Evolutionary conservation across 805 yeast genomes (phyloP).

Genomic region (Barnettozyma vustinii): DNA sequence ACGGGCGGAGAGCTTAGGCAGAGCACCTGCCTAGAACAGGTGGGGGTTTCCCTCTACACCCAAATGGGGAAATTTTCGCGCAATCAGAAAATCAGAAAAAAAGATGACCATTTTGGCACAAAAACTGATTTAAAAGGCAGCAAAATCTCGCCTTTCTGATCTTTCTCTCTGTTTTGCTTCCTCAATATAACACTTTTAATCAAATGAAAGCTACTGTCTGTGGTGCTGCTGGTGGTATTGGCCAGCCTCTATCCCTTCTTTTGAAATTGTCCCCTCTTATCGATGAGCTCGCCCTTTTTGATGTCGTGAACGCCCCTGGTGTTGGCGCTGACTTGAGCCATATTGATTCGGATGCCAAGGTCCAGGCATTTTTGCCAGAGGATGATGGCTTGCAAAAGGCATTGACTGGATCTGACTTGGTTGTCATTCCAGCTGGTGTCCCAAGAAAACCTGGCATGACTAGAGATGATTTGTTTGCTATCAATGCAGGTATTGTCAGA

Average conservation of each 20-base stretch:
- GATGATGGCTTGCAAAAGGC: constrained; percentile 65
- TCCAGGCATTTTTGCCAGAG: constrained; percentile 60
- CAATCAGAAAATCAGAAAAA: background rate
- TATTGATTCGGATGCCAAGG: constrained; percentile 67
- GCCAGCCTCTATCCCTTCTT: constrained; percentile 62
- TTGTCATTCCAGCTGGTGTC: constrained; percentile 85
- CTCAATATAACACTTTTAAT: background rate
- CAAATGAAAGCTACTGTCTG: constrained; percentile 61
- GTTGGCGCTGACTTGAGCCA: constrained; percentile 78
- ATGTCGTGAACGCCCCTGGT: constrained; percentile 73
- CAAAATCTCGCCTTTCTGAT: background rate
- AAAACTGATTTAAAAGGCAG: background rate
- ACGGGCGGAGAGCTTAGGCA: background rate
- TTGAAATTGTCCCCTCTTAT: constrained; percentile 69
- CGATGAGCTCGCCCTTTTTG: constrained; percentile 64
- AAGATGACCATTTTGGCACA: constrained; percentile 5
- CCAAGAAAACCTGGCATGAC: constrained; percentile 91
- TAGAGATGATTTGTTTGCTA: constrained; percentile 78
- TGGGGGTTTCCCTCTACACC: background rate
- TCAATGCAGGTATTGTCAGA: constrained; percentile 78
- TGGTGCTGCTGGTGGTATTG: constrained; percentile 88
- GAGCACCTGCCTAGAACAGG: background rate
- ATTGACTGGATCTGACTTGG: constrained; percentile 74
- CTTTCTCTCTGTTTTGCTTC: background rate
- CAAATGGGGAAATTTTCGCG: constrained; percentile 5